Base-by-base conservation (phyloP, 169 alveolate species). In the Plasmodium berghei region DNA sequence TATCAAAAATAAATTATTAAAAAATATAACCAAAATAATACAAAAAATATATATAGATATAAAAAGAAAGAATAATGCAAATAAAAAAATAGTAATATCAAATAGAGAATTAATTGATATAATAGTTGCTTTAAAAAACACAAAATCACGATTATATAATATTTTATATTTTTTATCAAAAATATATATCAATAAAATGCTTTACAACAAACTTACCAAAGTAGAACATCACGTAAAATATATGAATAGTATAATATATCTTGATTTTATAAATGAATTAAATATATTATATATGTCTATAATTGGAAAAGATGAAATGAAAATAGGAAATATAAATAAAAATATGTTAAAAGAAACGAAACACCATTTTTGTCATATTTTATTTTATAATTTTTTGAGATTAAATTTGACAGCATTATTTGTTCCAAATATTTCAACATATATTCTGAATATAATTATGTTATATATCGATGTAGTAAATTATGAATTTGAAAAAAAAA, bases 341-440 rank as follows among this genome's bases (percentile, higher is more conserved):
- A 26, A 2, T 55, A 24, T 9, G 5, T 24, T 18, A 9, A 5
- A 18, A 14, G n/a, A 1, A 72, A 45, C 12, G 34, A 26, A 10
- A 12, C 18, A 12, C 4, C 9, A 14, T 18, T 10, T 6, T 34
- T 4, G 9, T 20, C 85, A 72, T 8, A 22, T 73, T 2, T 24
- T 77, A 9, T 77, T 63, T 63, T 26, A 42, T 5, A 74, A 77
- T 20, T 77, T 77, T 45, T 54, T 63, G 28, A 67, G 63, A 46
- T 49, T 77, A 0, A 77, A 77, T 18, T 48, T 9, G n/a, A 45
- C n/a, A 40, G 72, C 58, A 22, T 12, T 73, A 54, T 18, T 49
- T 22, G 20, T 58, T n/a, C 49, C 89, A 77, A 77, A 77, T 61
- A 64, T 77, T 14, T 56, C 89, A 45, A 49, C 73, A 34, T 77